Percentiles rank a stretch among this genome's conserved stretches.
phyloP scores from a whole-genome alignment of 2,329 filamentous ascomycete genomes.

The Neobulgaria alba region DNA sequence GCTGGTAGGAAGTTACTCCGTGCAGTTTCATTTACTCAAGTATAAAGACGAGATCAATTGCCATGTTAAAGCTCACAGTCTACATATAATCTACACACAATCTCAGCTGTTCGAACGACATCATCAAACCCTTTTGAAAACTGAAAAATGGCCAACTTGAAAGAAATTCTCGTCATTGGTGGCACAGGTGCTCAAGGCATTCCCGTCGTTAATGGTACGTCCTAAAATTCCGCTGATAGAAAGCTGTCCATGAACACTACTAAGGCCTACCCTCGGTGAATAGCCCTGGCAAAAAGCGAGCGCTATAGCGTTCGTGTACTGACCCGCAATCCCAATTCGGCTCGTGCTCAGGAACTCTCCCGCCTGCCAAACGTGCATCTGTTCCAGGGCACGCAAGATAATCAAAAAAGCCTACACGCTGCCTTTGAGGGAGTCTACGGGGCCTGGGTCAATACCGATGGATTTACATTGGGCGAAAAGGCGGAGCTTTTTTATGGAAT shows the following conservation, averaged over 20 bases:
- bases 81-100: too few species aligned
- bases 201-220: conserved; percentile 38
- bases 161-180: conserved; percentile 35
- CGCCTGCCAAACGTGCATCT: conserved; percentile 38
- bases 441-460: conserved; percentile 47
- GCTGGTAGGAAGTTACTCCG: too few species aligned
- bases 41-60: too few species aligned
- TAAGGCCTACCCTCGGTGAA: too few species aligned
- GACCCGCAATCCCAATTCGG: conserved; percentile 37
- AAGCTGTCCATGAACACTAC: too few species aligned
- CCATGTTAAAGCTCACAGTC: too few species aligned
- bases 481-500: conserved; percentile 41
- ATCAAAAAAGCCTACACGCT: too few species aligned
- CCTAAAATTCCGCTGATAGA: too few species aligned
- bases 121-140: too few species aligned
- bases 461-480: conserved; percentile 45
- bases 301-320: conserved; percentile 39
- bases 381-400: conserved; percentile 37
- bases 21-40: too few species aligned
- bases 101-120: neutral
- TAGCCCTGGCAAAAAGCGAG: conserved; percentile 33
- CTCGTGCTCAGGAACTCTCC: conserved; percentile 35
- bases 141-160: neutral
- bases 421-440: conserved; percentile 38
- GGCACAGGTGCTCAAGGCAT: conserved; percentile 44